phyloP scores from a whole-genome alignment of 306 rosid genomes.

The Leucaena leucocephala region DNA sequence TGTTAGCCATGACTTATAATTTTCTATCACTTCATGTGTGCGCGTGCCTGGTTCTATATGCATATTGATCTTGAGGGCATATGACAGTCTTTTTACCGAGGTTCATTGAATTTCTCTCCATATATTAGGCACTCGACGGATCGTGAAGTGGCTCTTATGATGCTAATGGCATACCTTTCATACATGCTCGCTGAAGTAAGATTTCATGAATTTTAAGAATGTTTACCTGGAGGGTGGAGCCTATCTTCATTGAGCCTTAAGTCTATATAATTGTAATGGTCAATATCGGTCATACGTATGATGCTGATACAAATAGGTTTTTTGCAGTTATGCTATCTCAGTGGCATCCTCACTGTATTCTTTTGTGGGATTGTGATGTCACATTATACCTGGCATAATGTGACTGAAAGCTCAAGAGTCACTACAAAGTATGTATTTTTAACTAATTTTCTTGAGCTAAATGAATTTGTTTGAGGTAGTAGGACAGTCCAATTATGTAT shows the following conservation, averaged over 20 bases:
- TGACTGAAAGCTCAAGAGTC: constrained; percentile 88
- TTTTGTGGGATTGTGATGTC: constrained; percentile 99
- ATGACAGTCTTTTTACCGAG: constrained; percentile 27
- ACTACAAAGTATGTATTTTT: constrained; percentile 81
- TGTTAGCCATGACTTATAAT: background rate
- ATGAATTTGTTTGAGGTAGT: constrained; percentile 4
- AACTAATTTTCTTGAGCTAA: constrained; percentile 28
- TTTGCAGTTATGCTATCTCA: constrained; percentile 77
- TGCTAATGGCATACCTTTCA: constrained; percentile 98
- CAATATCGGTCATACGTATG: constrained; percentile 20
- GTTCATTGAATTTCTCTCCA: constrained; percentile 34
- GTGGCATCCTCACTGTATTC: constrained; percentile 97
- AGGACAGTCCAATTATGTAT: constrained; percentile 16
- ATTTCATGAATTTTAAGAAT: constrained; percentile 26
- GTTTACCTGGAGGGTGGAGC: constrained; percentile 19
- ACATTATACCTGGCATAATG: constrained; percentile 99
- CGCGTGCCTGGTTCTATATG: background rate
- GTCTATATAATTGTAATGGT: background rate
- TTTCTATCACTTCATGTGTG: background rate
- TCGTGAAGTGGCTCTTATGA: constrained; percentile 99
- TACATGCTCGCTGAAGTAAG: constrained; percentile 98
- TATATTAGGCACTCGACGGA: constrained; percentile 93
- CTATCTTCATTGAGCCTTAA: background rate
- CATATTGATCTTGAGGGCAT: constrained; percentile 21
- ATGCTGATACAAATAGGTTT: constrained; percentile 38